phyloP scores from a whole-genome alignment of 2,329 filamentous ascomycete genomes.

The Penicillium corylophilum region DNA sequence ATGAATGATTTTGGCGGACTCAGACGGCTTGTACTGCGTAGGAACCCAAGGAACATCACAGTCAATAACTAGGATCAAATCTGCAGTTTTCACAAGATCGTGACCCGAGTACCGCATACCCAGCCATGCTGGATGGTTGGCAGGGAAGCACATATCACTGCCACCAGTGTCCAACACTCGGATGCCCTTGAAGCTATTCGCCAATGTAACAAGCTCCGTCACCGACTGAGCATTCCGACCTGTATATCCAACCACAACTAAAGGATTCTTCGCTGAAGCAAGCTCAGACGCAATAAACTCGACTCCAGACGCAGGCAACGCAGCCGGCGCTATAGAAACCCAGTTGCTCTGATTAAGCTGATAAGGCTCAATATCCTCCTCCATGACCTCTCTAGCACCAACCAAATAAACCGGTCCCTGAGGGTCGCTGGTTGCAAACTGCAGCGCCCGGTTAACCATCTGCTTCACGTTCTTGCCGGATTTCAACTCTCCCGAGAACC shows the following conservation, averaged over 20 bases:
- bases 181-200: constrained; percentile 49
- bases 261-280: constrained; percentile 47
- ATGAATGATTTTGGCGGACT: constrained; percentile 60
- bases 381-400: constrained; percentile 78
- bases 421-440: constrained; percentile 75
- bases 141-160: constrained; percentile 53
- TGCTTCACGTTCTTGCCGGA: constrained; percentile 84
- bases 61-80: constrained; percentile 81
- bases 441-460: constrained; percentile 79
- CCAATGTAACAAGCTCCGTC: constrained; percentile 47
- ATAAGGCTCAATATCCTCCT: constrained; percentile 77
- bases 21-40: constrained; percentile 64
- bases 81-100: constrained; percentile 70
- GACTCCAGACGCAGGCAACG: constrained; percentile 52
- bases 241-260: constrained; percentile 53
- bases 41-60: constrained; percentile 93
- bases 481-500: constrained; percentile 80
- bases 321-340: constrained; percentile 68
- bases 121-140: constrained; percentile 56
- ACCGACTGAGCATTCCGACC: constrained; percentile 48
- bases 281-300: constrained; percentile 46
- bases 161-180: constrained; percentile 55
- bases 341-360: constrained; percentile 67
- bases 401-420: constrained; percentile 77
- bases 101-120: constrained; percentile 74